Evolutionary conservation across 75 land plant species (phyloP).

Genomic region (Pinus tabuliformis): DNA sequence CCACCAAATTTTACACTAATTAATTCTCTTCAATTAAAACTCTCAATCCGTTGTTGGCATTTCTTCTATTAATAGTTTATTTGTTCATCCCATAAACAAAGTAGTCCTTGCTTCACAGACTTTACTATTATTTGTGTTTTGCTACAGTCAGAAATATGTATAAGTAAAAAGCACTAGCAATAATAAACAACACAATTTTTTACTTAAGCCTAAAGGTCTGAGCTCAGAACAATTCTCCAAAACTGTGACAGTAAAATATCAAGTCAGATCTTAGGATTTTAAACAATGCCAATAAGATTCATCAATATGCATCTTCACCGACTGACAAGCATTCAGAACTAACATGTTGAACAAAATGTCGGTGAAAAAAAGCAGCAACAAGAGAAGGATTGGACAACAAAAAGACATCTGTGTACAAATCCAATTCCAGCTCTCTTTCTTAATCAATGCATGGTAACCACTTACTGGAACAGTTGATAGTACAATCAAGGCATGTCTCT

Average conservation of each 20-base stretch:
- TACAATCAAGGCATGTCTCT: conserved; percentile 79
- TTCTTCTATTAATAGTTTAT: too few species aligned
- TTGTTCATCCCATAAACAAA: too few species aligned
- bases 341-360: background rate
- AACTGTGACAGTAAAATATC: background rate
- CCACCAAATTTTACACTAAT: too few species aligned
- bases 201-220: too few species aligned
- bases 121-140: too few species aligned
- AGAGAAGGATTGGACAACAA: background rate
- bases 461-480: conserved; percentile 81
- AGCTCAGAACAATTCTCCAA: too few species aligned
- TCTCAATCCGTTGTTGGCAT: too few species aligned
- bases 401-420: background rate
- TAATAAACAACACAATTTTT: too few species aligned
- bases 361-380: background rate
- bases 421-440: background rate
- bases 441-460: background rate
- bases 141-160: too few species aligned
- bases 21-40: too few species aligned
- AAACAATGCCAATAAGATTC: background rate
- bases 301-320: background rate
- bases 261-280: background rate
- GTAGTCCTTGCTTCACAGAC: too few species aligned
- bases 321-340: background rate
- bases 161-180: too few species aligned